Evolutionary conservation across 1,284 basidiomycete genomes (phyloP).

Genomic region (Hemileia vastatrix): DNA sequence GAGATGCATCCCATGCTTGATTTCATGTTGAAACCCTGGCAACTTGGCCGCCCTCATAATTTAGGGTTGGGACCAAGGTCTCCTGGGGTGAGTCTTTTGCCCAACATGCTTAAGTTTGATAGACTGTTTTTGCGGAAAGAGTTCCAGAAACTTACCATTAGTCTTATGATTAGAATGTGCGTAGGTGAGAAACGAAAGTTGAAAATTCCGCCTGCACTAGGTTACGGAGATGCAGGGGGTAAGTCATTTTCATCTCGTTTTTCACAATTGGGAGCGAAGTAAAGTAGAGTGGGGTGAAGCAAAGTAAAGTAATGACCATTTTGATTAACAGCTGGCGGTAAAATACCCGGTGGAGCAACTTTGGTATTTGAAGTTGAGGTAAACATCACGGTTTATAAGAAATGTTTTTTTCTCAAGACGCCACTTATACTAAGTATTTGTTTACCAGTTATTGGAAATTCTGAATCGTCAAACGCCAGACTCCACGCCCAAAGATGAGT

Average conservation of each 20-base stretch:
- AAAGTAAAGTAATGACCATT: too few species aligned
- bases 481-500: too few species aligned
- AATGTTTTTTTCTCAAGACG: too few species aligned
- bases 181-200: conserved; percentile 7
- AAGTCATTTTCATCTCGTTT: background rate
- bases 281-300: too few species aligned
- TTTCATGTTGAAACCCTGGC: background rate
- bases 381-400: too few species aligned
- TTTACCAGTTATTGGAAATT: too few species aligned
- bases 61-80: conserved; percentile 19
- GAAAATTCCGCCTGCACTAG: conserved; percentile 7
- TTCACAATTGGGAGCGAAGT: too few species aligned
- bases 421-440: too few species aligned
- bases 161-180: conserved; percentile 13
- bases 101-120: background rate
- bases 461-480: too few species aligned
- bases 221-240: conserved; percentile 6
- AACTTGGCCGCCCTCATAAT: background rate
- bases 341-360: conserved; percentile 40
- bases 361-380: conserved; percentile 43
- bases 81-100: background rate
- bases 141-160: too few species aligned
- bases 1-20: background rate
- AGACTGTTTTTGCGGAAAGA: background rate
- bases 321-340: conserved; percentile 30